Base-by-base conservation (phyloP, 2,329 filamentous ascomycete species). In the Macroventuria anomochaeta region DNA sequence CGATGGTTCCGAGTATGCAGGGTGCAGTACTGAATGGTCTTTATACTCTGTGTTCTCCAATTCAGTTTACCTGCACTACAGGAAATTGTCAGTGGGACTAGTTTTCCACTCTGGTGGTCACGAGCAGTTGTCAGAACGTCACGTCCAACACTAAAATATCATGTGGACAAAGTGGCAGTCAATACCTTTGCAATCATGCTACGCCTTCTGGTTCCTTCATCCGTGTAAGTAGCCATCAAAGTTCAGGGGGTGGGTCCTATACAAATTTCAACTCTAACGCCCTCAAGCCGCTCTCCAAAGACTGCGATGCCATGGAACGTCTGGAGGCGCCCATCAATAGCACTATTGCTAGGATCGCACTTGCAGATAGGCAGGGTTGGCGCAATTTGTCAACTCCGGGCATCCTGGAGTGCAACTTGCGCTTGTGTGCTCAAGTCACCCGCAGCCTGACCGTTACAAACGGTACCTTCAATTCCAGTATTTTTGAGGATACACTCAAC, bases 21-120 rank as follows among this genome's bases (percentile, higher is more conserved):
- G 44, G 44, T 17, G 44, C 34, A 12, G 33, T 48, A 10, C 34
- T 48, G 7, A 48, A 33, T 20, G 44, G 44, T 7, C 44, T 48
- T 7, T 48, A 17, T 15, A 40, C 40, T 18, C 8, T 48, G 26
- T 40, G 25, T n/a, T 15, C 44, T 8, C 34, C 34, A 2, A 12
- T 32, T 8, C 25, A 31, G 11, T 39, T 31, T 17, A 33, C 17
- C 8, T 48, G 44, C 28, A 7, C 36, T 1, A 48, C 34, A 15
- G 44, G 44, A 2, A 32, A 40, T 23, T 48, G 44, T 20, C 25
- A 33, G 15, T 48, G 44, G 44, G 36, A 33, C 36, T 20, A 33
- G 7, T 48, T 48, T 18, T 39, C 44, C 12, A 32, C 25, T 5
- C 15, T 48, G 7, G 44, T 36, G 8, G 44, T 48, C 7, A 29